These are phyloP conservation scores for Bipolaris oryzae DNA, from an alignment of 2,329 filamentous ascomycete species.

Conservation along the genomic window DNA sequence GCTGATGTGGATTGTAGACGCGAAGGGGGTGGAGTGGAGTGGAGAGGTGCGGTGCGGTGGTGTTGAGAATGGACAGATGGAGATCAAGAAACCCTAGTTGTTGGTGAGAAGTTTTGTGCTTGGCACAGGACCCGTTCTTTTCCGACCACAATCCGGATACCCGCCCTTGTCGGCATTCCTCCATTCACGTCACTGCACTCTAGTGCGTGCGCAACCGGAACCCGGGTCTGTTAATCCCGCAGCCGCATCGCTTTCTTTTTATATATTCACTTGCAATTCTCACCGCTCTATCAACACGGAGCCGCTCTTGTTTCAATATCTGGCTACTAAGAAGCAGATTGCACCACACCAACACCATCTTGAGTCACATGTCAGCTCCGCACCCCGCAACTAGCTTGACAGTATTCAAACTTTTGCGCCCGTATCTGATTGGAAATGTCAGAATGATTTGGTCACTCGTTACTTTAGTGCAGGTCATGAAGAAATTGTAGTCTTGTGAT, in stretches of 20 bases:
- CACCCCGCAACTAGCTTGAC: not conserved
- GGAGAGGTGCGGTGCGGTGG: constrained; percentile 35
- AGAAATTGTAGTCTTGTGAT: too few species aligned
- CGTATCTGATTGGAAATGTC: too few species aligned
- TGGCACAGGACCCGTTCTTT: constrained; percentile 22
- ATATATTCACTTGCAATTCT: not conserved
- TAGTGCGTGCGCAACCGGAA: constrained; percentile 14
- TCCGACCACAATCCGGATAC: constrained; percentile 21
- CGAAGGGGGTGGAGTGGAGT: constrained; percentile 25
- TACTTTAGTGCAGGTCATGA: too few species aligned
- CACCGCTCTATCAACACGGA: not conserved
- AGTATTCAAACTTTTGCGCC: not conserved
- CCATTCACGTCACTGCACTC: constrained; percentile 22
- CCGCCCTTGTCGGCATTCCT: constrained; percentile 12
- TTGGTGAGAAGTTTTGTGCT: constrained; percentile 28
- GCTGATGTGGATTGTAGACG: constrained; percentile 21
- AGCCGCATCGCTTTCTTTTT: not conserved
- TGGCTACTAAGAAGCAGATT: not conserved
- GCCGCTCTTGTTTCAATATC: not conserved
- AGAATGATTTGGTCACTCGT: too few species aligned
- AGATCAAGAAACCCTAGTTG: constrained; percentile 25
- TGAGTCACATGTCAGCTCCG: not conserved
- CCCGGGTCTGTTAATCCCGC: constrained; percentile 17
- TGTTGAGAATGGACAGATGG: constrained; percentile 24
- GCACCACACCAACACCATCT: not conserved